Evolutionary conservation across 2,329 filamentous ascomycete genomes (phyloP).

Genomic region (Amylocarpus encephaloides): DNA sequence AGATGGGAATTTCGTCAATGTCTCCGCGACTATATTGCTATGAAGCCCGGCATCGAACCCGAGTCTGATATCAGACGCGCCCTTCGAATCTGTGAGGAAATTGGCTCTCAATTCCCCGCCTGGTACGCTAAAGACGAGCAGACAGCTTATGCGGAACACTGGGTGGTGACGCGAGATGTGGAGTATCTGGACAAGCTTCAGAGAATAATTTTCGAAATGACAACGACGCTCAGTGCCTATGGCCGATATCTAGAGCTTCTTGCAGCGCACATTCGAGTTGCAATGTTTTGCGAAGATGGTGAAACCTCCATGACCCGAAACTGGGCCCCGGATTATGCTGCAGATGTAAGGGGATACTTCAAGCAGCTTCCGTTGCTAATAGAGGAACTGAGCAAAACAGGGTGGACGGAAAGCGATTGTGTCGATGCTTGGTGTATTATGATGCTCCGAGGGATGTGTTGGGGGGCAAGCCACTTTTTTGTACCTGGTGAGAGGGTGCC

Average conservation of each 20-base stretch:
- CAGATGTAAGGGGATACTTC: slow-evolving; percentile 18
- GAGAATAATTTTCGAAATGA: neutral
- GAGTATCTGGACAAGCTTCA: slow-evolving; percentile 7
- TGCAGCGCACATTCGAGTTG: slow-evolving; percentile 13
- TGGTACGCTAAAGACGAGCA: slow-evolving; percentile 14
- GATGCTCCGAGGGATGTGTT: slow-evolving; percentile 22
- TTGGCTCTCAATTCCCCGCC: slow-evolving; percentile 11
- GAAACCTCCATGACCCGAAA: slow-evolving; percentile 7
- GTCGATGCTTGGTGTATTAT: slow-evolving; percentile 20
- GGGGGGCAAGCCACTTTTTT: slow-evolving; percentile 21
- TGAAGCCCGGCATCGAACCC: slow-evolving; percentile 4
- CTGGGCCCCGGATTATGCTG: slow-evolving; percentile 11
- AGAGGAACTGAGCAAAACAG: slow-evolving; percentile 15
- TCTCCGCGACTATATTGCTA: slow-evolving; percentile 13
- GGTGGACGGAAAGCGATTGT: slow-evolving; percentile 12
- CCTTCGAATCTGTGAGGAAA: slow-evolving; percentile 12
- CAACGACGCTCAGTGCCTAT: neutral
- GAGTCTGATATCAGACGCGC: slow-evolving; percentile 4
- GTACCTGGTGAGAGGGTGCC: slow-evolving; percentile 19
- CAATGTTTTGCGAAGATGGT: slow-evolving; percentile 8
- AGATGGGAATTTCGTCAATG: slow-evolving; percentile 15
- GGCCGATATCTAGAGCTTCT: slow-evolving; percentile 13
- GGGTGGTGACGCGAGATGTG: slow-evolving; percentile 10
- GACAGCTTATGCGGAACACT: slow-evolving; percentile 9
- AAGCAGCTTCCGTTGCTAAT: slow-evolving; percentile 2